These are phyloP conservation scores for Phyllosticta capitalensis DNA, from an alignment of 2,329 filamentous ascomycete genomes.

Conservation along the genomic window DNA sequence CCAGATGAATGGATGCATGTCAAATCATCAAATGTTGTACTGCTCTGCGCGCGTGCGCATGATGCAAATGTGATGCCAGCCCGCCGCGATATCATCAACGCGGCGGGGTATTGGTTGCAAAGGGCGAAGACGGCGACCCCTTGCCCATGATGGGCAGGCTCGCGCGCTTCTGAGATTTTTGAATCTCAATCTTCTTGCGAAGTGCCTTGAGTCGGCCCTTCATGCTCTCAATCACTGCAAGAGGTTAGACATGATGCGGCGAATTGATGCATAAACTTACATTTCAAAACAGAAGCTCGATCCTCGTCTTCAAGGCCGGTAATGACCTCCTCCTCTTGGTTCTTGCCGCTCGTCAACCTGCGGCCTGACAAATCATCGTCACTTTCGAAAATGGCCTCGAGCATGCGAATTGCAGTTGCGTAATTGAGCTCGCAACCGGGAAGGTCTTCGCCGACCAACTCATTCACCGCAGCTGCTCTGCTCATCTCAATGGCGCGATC, in stretches of 20 bases:
- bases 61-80: not conserved
- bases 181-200: constrained; percentile 37
- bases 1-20: constrained; percentile 2
- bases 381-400: constrained; percentile 83
- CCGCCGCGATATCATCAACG: not conserved
- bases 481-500: constrained; percentile 97
- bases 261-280: constrained; percentile 39
- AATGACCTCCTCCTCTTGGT: constrained; percentile 38
- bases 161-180: constrained; percentile 23
- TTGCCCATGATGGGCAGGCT: constrained; percentile 7
- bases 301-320: constrained; percentile 58
- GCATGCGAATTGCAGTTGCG: constrained; percentile 83
- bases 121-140: constrained; percentile 4
- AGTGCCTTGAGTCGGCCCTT: constrained; percentile 32
- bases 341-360: constrained; percentile 37
- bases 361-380: constrained; percentile 50
- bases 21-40: not conserved
- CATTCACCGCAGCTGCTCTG: constrained; percentile 83
- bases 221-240: constrained; percentile 37
- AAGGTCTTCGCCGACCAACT: constrained; percentile 86
- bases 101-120: constrained; percentile 4
- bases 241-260: not conserved
- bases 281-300: constrained; percentile 61
- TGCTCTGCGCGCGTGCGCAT: not conserved
- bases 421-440: constrained; percentile 86